phyloP scores from a whole-genome alignment of 192 early-diverging fungal species.

The Backusella sp. region DNA sequence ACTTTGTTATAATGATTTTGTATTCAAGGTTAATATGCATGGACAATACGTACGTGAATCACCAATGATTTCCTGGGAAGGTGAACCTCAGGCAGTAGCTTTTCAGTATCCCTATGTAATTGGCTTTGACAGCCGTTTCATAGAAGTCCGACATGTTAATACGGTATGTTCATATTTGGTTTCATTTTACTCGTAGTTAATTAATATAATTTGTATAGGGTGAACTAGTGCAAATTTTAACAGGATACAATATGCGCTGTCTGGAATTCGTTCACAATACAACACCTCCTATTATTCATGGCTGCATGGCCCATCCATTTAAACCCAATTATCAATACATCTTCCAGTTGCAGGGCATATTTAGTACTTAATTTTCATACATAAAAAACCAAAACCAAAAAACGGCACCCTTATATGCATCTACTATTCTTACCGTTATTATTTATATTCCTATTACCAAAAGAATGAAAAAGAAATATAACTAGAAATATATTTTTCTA shows the following conservation, averaged over 20 bases:
- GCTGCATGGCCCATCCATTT: slow-evolving; percentile 31
- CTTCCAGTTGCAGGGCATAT: slow-evolving; percentile 25
- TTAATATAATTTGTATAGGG: slow-evolving; percentile 29
- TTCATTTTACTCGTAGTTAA: slow-evolving; percentile 10
- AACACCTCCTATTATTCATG: slow-evolving; percentile 31
- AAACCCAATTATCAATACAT: slow-evolving; percentile 33
- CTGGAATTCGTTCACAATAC: slow-evolving; percentile 45
- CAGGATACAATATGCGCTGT: slow-evolving; percentile 56
- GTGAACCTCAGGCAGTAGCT: slow-evolving; percentile 80
- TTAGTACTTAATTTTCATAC: background rate
- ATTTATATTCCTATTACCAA: background rate
- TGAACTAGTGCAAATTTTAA: slow-evolving; percentile 49
- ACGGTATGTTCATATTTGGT: slow-evolving; percentile 45
- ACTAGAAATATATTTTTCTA: background rate
- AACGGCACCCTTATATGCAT: background rate
- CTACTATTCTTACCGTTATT: background rate
- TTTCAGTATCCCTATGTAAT: slow-evolving; percentile 83
- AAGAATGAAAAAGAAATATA: background rate
- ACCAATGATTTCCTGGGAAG: slow-evolving; percentile 83
- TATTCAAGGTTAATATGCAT: slow-evolving; percentile 74
- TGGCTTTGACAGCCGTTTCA: slow-evolving; percentile 87
- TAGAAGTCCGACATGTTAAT: slow-evolving; percentile 85
- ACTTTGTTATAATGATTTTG: slow-evolving; percentile 88
- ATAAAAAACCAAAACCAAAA: background rate
- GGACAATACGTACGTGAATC: slow-evolving; percentile 37